Conservation (phyloP, 108 stramenopile species). For the Parmales sp. region DNA sequence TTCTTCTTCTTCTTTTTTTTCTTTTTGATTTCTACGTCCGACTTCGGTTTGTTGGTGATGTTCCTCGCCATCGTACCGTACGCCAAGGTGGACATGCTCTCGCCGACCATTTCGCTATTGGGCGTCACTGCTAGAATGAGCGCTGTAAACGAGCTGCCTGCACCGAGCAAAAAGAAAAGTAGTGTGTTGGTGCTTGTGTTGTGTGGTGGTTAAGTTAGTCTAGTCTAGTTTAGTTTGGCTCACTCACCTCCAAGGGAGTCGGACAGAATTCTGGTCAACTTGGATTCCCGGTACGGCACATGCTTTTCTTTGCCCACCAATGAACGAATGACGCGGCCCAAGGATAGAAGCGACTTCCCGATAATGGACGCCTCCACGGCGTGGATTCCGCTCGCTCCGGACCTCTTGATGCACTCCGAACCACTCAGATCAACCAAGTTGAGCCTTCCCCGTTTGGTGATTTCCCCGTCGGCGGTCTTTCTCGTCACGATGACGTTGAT, state of each 20-base stretch:
- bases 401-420: conserved; percentile 32
- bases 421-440: conserved; percentile 38
- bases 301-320: conserved; percentile 16
- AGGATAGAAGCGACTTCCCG: conserved; percentile 27
- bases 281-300: conserved; percentile 38
- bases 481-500: conserved; percentile 20
- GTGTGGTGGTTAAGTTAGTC: too few species aligned
- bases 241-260: conserved; percentile 30
- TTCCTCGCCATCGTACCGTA: conserved; percentile 15
- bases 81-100: conserved; percentile 29
- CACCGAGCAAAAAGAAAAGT: neutral
- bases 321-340: conserved; percentile 30
- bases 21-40: neutral
- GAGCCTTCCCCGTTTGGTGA: conserved; percentile 11
- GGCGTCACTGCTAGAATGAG: conserved; percentile 32
- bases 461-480: conserved; percentile 20
- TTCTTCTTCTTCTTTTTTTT: neutral
- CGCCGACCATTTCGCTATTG: conserved; percentile 21
- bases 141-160: conserved; percentile 30
- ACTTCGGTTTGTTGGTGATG: neutral
- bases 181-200: too few species aligned
- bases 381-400: conserved; percentile 25
- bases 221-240: neutral
- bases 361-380: conserved; percentile 32
- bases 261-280: conserved; percentile 31